phyloP scores from a whole-genome alignment of 257 asterid genomes.

The Solanum lycopersicoides region DNA sequence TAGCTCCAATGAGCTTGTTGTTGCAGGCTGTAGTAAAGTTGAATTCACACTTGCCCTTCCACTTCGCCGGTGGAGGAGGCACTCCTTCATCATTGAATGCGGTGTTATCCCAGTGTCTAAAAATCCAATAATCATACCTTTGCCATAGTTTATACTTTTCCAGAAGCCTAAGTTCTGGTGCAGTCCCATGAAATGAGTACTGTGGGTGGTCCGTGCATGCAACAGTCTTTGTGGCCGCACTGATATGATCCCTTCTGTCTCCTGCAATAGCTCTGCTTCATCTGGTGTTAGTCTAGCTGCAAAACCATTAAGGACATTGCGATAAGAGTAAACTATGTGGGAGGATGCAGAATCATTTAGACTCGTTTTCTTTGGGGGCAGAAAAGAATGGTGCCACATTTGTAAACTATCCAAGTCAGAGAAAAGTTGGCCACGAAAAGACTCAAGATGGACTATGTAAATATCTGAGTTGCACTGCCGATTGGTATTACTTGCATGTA shows the following conservation, averaged over 20 bases:
- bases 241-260: conserved; percentile 4
- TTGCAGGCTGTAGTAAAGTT: background rate
- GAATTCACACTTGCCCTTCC: conserved; percentile 24
- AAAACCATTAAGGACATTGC: conserved; percentile 14
- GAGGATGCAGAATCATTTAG: background rate
- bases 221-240: background rate
- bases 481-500: background rate
- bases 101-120: conserved; percentile 18
- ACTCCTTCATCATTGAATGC: conserved; percentile 6
- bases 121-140: conserved; percentile 22
- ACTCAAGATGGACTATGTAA: conserved; percentile 17
- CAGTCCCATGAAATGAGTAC: conserved; percentile 5
- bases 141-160: conserved; percentile 7
- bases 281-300: conserved; percentile 9
- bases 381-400: conserved; percentile 13
- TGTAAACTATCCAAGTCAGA: conserved; percentile 1
- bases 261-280: conserved; percentile 4
- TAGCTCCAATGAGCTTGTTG: conserved; percentile 25
- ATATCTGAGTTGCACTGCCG: background rate
- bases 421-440: background rate
- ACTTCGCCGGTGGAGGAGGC: conserved; percentile 10
- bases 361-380: background rate
- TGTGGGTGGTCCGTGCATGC: conserved; percentile 2
- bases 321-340: conserved; percentile 6
- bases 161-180: conserved; percentile 1